Conservation (phyloP, 73 alveolate species). For the Diophrys sp. region DNA sequence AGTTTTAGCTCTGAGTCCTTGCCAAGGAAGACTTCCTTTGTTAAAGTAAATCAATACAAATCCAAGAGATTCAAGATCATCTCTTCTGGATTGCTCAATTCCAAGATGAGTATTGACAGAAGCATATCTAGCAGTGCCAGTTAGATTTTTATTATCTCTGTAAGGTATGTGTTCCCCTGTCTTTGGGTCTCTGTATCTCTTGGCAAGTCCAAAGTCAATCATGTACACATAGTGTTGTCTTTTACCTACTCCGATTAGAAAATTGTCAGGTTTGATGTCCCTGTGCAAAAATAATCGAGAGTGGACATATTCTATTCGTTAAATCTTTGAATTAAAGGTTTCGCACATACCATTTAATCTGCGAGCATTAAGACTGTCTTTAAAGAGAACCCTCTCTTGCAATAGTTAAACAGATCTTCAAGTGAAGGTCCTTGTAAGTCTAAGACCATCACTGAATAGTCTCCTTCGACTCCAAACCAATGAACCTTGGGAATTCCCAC, state of each 20-base stretch:
- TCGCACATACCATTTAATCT: slow-evolving; percentile 1
- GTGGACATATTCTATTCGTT: slow-evolving; percentile 59
- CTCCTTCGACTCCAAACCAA: slow-evolving; percentile 74
- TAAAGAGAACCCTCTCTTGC: slow-evolving; percentile 58
- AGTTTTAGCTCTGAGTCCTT: slow-evolving; percentile 44
- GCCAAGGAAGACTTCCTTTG: slow-evolving; percentile 73
- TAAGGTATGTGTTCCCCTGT: slow-evolving; percentile 73
- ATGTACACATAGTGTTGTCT: slow-evolving; percentile 31
- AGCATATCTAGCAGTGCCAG: slow-evolving; percentile 84
- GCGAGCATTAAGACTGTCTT: slow-evolving; percentile 77
- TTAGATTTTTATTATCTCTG: slow-evolving; percentile 53
- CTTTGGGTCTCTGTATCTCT: slow-evolving; percentile 58
- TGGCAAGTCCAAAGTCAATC: slow-evolving; percentile 82
- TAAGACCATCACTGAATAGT: slow-evolving; percentile 67
- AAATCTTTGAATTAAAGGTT: slow-evolving; percentile 11
- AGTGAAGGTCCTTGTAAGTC: slow-evolving; percentile 73
- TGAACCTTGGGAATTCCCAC: slow-evolving; percentile 25
- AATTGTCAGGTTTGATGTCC: slow-evolving; percentile 67
- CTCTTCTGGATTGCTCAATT: slow-evolving; percentile 68
- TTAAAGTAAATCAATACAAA: slow-evolving; percentile 50
- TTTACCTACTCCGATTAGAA: slow-evolving; percentile 44
- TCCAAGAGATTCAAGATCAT: slow-evolving; percentile 65
- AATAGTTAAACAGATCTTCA: slow-evolving; percentile 57
- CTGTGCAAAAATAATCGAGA: slow-evolving; percentile 49
- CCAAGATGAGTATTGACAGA: slow-evolving; percentile 75